Evolutionary conservation across 208 protist species (phyloP).

Genomic region (Trichomonas tenax): DNA sequence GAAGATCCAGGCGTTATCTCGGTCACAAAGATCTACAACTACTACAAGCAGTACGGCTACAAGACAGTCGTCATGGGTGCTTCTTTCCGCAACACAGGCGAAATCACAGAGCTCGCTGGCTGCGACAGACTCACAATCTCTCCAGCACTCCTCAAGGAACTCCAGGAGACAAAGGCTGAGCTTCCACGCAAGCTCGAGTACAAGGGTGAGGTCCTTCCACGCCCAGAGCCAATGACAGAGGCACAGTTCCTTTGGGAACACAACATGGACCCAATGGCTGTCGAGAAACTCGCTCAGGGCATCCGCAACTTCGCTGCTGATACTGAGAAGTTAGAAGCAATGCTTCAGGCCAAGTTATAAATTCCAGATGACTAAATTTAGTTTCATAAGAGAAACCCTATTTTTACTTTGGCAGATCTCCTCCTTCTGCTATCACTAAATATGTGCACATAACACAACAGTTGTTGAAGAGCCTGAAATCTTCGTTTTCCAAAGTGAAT

Average conservation of each 20-base stretch:
- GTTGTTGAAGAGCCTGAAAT: too few species aligned
- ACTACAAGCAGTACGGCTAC: constrained; percentile 43
- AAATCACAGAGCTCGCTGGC: constrained; percentile 45
- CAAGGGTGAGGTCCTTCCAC: not conserved
- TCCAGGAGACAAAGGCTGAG: constrained; percentile 21
- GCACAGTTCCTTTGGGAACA: not conserved
- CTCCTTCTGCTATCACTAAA: too few species aligned
- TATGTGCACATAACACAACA: too few species aligned
- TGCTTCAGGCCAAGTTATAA: not conserved
- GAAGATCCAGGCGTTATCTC: constrained; percentile 42
- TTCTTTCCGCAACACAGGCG: constrained; percentile 26
- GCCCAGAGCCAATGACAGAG: constrained; percentile 4
- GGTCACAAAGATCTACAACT: constrained; percentile 36
- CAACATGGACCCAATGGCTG: constrained; percentile 34
- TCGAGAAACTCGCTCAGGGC: constrained; percentile 43
- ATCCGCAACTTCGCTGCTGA: constrained; percentile 40
- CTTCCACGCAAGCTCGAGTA: constrained; percentile 22
- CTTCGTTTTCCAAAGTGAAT: too few species aligned
- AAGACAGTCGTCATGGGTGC: constrained; percentile 38
- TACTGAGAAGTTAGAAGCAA: constrained; percentile 36
- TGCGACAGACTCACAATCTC: constrained; percentile 41
- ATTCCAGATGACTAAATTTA: too few species aligned
- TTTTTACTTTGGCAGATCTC: too few species aligned
- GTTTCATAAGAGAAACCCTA: too few species aligned
- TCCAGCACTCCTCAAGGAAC: constrained; percentile 35